phyloP scores from a whole-genome alignment of 1,139 yeast genomes.

The Candida buenavistaensis region DNA sequence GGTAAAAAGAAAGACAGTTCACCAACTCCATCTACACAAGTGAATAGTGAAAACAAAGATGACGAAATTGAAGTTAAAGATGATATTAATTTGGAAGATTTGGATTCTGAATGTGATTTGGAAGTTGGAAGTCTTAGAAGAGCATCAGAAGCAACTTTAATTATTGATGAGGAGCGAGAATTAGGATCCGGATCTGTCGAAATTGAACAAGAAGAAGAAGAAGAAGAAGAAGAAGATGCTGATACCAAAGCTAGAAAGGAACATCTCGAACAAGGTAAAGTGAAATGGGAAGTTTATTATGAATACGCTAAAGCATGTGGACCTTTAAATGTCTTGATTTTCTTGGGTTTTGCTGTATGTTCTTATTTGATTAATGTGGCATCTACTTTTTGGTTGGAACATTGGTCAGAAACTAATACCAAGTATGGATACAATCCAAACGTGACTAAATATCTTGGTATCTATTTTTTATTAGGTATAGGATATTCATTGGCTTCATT shows the following conservation, averaged over 20 bases:
- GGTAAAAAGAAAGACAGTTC: conserved; percentile 52
- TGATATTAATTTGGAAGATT: conserved; percentile 20
- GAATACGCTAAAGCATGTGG: conserved; percentile 90
- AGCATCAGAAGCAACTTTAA: conserved; percentile 65
- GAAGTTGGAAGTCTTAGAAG: conserved; percentile 57
- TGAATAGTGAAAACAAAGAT: conserved; percentile 11
- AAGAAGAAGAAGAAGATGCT: conserved; percentile 45
- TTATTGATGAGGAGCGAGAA: conserved; percentile 24
- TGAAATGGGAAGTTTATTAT: conserved; percentile 81
- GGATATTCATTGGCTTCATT: conserved; percentile 60
- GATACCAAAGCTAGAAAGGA: conserved; percentile 56
- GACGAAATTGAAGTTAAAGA: conserved; percentile 13
- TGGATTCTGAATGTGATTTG: conserved; percentile 36
- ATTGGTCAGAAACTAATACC: conserved; percentile 93
- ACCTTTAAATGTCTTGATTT: conserved; percentile 60
- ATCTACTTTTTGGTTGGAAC: conserved; percentile 88
- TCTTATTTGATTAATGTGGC: conserved; percentile 57
- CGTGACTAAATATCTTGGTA: conserved; percentile 65
- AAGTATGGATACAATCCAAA: conserved; percentile 68
- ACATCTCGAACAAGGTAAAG: conserved; percentile 90
- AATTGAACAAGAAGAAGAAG: conserved; percentile 31
- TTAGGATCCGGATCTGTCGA: not conserved
- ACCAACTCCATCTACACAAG: conserved; percentile 12
- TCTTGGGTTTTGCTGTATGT: conserved; percentile 48
- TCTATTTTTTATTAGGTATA: conserved; percentile 76